A percentile compares a stretch with the other conserved stretches of the same genome.
Evolutionary conservation across 345 rosid species (phyloP).

Genomic region (Camelina neglecta): DNA sequence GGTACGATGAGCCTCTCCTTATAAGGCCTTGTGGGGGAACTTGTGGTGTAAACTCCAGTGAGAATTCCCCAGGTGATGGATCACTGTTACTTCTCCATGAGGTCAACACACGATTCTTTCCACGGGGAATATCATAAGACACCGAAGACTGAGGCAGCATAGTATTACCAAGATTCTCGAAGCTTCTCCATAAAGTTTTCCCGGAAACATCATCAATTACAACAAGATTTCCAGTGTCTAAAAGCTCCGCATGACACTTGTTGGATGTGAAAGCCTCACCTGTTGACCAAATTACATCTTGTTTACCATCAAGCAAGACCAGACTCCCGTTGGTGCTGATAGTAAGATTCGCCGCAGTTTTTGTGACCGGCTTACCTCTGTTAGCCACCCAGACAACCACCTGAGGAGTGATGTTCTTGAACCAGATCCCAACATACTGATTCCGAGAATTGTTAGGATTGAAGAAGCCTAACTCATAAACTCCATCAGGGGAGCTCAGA

Average conservation of each 20-base stretch:
- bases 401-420: constrained; percentile 21
- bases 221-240: constrained; percentile 65
- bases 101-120: constrained; percentile 30
- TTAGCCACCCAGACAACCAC: constrained; percentile 59
- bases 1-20: constrained; percentile 25
- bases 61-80: constrained; percentile 51
- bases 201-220: constrained; percentile 45
- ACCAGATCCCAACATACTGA: constrained; percentile 53
- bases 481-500: constrained; percentile 31
- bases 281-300: constrained; percentile 42
- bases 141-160: constrained; percentile 31
- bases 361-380: constrained; percentile 46
- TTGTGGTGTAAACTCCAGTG: constrained; percentile 21
- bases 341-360: constrained; percentile 18
- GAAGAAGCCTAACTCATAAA: constrained; percentile 49
- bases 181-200: constrained; percentile 42
- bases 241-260: constrained; percentile 54
- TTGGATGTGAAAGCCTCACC: constrained; percentile 1
- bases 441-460: constrained; percentile 17
- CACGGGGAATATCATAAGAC: background rate
- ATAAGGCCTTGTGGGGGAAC: constrained; percentile 43
- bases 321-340: constrained; percentile 42
- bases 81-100: constrained; percentile 48
- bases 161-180: constrained; percentile 42
- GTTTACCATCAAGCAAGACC: constrained; percentile 5